Percentiles rank a stretch among this genome's conserved stretches.
These are phyloP conservation scores for Backusella psychrophila DNA, from an alignment of 192 early-diverging fungal genomes.

Conservation along the genomic window DNA sequence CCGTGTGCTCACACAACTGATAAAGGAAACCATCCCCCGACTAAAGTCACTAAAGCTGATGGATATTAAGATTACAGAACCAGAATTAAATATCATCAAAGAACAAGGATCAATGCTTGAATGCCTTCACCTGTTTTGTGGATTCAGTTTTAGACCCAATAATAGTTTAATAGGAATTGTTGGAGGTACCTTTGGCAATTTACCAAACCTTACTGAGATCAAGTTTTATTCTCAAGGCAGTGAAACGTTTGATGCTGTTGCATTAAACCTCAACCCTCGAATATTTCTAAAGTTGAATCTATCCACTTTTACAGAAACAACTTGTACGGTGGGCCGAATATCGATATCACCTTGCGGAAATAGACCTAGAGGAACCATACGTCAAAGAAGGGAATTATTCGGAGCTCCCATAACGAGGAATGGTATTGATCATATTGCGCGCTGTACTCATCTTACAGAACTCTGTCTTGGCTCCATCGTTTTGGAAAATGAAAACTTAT, in stretches of 20 bases:
- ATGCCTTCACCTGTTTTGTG: not conserved
- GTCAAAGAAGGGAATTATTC: too few relatives aligned
- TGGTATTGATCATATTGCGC: not conserved
- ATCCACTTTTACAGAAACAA: not conserved
- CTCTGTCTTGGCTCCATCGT: not conserved
- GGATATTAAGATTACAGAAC: not conserved
- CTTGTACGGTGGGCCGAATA: not conserved
- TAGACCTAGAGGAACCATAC: not conserved
- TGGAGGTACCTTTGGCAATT: not conserved
- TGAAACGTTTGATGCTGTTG: not conserved
- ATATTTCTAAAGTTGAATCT: not conserved
- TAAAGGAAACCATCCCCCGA: not conserved
- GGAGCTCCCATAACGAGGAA: not conserved
- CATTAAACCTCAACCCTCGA: not conserved
- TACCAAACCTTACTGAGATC: not conserved
- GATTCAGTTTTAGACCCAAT: not conserved
- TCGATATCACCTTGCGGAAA: not conserved
- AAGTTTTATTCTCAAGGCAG: not conserved
- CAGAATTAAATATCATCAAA: not conserved
- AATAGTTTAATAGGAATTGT: not conserved
- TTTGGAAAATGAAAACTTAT: not conserved
- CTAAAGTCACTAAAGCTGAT: not conserved
- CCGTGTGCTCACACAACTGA: not conserved
- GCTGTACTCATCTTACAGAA: not conserved
- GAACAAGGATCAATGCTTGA: not conserved